Evolutionary conservation across 108 stramenopile species (phyloP), one percentile per base, ranked within the genome.

Genomic region (Fragilaria crotonensis): DNA sequence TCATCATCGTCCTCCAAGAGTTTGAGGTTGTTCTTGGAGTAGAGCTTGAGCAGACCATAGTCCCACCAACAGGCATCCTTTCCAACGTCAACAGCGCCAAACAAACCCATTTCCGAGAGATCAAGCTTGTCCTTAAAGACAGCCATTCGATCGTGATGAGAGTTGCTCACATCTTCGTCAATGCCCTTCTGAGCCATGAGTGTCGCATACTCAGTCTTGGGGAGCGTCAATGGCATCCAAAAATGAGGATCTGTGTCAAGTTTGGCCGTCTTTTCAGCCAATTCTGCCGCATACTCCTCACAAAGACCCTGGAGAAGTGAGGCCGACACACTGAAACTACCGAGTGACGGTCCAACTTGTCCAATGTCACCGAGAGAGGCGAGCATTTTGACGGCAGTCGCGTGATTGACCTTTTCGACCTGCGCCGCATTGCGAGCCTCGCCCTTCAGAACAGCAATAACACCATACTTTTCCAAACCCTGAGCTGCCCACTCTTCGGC

Each of bases 161-260:
- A 57, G 25, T 63, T 73, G 48, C 84, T 76, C 48, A 66, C 78
- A 29, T 65, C 78, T 50, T 76, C 74, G 0, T 80, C 83, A 14
- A 85, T 85, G 28, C 77, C 93, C 77, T 94, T 94, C 76, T 89
- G 87, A n/a, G 59, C 63, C 93, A 94, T 94, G 62, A 97, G 66
- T 30, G 74, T 60, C 17, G 91, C 69, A 65, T 98, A 98, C 31
- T 84, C 93, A 20, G 80, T 82, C 41, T 77, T 57, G 20, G 81
- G 75, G 45, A 98, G 71, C 0, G 97, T 98, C 36, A 98, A 62
- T 5, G 97, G 96, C 97, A 98, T 98, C 97, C 97, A 98, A 68
- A 97, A 93, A 66, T 96, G 95, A 19, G 97, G 97, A 80, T 98
- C 97, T 33, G 87, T 83, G 63, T 90, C 93, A 14, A 76, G 49